These are phyloP conservation scores for Drechslera avenae DNA, from an alignment of 2,329 filamentous ascomycete species.

Conservation along the genomic window DNA sequence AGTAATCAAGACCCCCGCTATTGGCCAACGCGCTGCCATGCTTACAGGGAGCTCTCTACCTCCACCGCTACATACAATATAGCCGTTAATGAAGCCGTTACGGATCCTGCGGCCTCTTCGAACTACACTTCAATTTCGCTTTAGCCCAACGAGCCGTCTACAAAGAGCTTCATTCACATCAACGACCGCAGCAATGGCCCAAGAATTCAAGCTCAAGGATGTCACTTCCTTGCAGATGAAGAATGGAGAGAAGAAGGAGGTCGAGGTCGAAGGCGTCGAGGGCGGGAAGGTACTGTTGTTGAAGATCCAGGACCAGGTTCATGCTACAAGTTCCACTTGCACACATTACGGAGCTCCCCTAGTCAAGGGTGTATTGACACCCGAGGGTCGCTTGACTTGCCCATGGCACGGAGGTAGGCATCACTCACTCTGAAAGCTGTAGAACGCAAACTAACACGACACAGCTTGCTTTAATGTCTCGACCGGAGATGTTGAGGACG, in stretches of 20 bases:
- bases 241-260: slow-evolving; percentile 83
- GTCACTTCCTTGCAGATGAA: slow-evolving; percentile 75
- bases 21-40: slow-evolving; percentile 17
- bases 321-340: slow-evolving; percentile 83
- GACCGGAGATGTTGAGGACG: slow-evolving; percentile 93
- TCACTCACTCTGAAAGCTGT: too few species aligned
- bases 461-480: slow-evolving; percentile 88
- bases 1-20: slow-evolving; percentile 11
- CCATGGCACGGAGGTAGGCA: slow-evolving; percentile 88
- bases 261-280: slow-evolving; percentile 87
- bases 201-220: slow-evolving; percentile 70
- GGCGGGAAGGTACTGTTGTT: slow-evolving; percentile 84
- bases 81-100: slow-evolving; percentile 34
- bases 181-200: slow-evolving; percentile 48
- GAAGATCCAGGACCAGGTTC: slow-evolving; percentile 75
- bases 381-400: slow-evolving; percentile 83
- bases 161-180: slow-evolving; percentile 34
- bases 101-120: slow-evolving; percentile 31
- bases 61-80: slow-evolving; percentile 1
- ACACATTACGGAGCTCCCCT: slow-evolving; percentile 92
- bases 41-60: slow-evolving; percentile 1
- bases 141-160: slow-evolving; percentile 19
- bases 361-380: slow-evolving; percentile 81
- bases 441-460: slow-evolving; percentile 8
- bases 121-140: slow-evolving; percentile 25